A percentile compares a stretch with the other conserved stretches of the same genome.
Evolutionary conservation across 306 rosid species (phyloP).

Genomic region (Pyrus betulifolia): DNA sequence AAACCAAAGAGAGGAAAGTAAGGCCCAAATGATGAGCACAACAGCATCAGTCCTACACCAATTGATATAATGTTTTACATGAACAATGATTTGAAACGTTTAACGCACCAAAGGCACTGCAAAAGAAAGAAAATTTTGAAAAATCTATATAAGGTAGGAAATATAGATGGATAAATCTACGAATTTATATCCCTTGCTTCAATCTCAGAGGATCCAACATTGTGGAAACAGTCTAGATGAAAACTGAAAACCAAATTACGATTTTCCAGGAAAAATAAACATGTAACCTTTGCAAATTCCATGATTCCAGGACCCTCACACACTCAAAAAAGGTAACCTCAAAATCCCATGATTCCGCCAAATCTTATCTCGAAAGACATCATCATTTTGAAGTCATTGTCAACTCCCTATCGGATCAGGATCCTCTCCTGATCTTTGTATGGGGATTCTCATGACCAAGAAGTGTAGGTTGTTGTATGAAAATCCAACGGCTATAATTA

Average conservation of each 20-base stretch:
- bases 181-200: not conserved
- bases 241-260: not conserved
- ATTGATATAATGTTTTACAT: not conserved
- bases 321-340: not conserved
- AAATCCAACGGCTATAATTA: too few species aligned
- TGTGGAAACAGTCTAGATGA: not conserved
- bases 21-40: conserved; percentile 22
- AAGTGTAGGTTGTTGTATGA: too few species aligned
- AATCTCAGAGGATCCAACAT: not conserved
- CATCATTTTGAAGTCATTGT: not conserved
- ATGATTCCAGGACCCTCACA: not conserved
- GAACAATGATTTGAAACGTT: not conserved
- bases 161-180: not conserved
- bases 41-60: not conserved
- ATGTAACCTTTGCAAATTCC: not conserved
- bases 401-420: not conserved
- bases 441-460: too few species aligned
- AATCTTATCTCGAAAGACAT: not conserved
- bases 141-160: not conserved
- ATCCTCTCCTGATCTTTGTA: too few species aligned
- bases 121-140: not conserved
- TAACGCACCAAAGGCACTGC: not conserved
- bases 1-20: not conserved
- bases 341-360: not conserved
- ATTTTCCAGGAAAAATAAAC: not conserved